Conservation (phyloP, 768 basidiomycete species). For the Boletus tylopilopsis region DNA sequence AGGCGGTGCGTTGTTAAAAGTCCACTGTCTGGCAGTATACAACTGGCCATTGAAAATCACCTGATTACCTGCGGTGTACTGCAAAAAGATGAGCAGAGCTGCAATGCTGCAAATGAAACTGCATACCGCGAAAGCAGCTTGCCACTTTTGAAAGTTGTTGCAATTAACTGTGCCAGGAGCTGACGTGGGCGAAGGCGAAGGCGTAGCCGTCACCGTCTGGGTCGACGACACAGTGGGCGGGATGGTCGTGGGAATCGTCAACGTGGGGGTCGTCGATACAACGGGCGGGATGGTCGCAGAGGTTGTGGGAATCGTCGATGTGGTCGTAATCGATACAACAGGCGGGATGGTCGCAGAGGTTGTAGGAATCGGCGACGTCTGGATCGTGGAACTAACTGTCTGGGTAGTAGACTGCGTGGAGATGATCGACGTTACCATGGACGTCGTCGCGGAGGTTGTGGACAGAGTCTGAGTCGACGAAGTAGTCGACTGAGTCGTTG, state of each 20-base stretch:
- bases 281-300: no score
- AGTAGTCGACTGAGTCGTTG: not conserved
- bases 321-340: no score
- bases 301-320: no score
- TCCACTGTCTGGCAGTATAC: slow-evolving; percentile 27
- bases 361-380: not conserved
- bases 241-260: not conserved
- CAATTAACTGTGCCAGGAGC: slow-evolving; percentile 3
- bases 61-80: slow-evolving; percentile 24
- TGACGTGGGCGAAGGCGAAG: not conserved
- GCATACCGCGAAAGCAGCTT: slow-evolving; percentile 19
- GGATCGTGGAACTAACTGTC: not conserved
- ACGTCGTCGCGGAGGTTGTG: not conserved
- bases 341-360: no score
- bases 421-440: not conserved
- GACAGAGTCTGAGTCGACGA: not conserved
- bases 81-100: not conserved
- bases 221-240: no score
- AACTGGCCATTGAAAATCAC: slow-evolving; percentile 22
- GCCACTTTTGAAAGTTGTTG: slow-evolving; percentile 22
- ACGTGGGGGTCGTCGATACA: not conserved
- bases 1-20: slow-evolving; percentile 17
- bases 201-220: not conserved
- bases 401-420: not conserved
- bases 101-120: rapidly evolving